A percentile compares a stretch with the other conserved stretches of the same genome.
These are phyloP conservation scores for Amanita phalloides DNA, from an alignment of 768 basidiomycete genomes.

Conservation along the genomic window DNA sequence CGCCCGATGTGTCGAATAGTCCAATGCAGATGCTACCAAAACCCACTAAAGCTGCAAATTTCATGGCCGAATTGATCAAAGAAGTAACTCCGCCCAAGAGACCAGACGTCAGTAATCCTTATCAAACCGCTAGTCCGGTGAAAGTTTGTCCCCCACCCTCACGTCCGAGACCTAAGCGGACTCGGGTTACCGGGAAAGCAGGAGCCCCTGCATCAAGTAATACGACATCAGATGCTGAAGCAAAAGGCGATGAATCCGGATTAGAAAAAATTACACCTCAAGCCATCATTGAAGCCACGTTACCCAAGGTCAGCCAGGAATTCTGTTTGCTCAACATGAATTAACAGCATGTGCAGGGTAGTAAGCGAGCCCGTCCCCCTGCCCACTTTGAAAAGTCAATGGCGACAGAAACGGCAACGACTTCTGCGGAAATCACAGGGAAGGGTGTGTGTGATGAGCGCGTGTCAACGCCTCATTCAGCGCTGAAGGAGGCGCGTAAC, in stretches of 20 bases:
- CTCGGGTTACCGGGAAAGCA: slow-evolving; percentile 24
- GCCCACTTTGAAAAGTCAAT: slow-evolving; percentile 32
- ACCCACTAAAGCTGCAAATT: slow-evolving; percentile 56
- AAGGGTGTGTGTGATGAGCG: background rate
- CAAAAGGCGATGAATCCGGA: slow-evolving; percentile 17
- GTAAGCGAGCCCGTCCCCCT: slow-evolving; percentile 70
- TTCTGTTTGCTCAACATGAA: background rate
- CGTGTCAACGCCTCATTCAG: background rate
- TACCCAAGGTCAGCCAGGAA: slow-evolving; percentile 47
- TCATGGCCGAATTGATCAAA: slow-evolving; percentile 62
- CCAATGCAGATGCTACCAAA: slow-evolving; percentile 26
- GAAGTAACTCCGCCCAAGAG: slow-evolving; percentile 56
- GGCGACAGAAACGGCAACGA: slow-evolving; percentile 2
- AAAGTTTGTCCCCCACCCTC: slow-evolving; percentile 30
- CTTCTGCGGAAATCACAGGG: background rate
- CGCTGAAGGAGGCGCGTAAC: background rate
- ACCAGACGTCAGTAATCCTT: slow-evolving; percentile 67
- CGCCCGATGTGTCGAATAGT: slow-evolving; percentile 22
- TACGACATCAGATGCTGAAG: slow-evolving; percentile 5
- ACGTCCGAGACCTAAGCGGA: slow-evolving; percentile 31
- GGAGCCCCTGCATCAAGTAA: slow-evolving; percentile 16
- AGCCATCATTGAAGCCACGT: slow-evolving; percentile 66
- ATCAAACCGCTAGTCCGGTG: slow-evolving; percentile 63
- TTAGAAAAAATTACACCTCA: slow-evolving; percentile 37
- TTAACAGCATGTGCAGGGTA: slow-evolving; percentile 38